Base-by-base conservation (phyloP, 306 rosid genomes). In the Prunus fruticosa region DNA sequence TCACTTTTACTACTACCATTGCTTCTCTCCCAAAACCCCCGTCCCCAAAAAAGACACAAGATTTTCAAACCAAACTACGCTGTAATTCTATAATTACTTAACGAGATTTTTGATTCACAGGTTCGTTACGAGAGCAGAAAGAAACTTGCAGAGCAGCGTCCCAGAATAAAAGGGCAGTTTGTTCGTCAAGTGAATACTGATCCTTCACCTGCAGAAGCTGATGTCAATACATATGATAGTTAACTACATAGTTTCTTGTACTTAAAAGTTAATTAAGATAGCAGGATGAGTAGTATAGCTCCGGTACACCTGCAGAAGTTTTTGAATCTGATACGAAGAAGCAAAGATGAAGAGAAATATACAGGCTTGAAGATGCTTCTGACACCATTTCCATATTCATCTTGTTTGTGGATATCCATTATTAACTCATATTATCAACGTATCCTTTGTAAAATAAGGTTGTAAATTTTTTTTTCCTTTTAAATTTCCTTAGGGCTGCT, bases 61-160 rank as follows among this genome's bases (percentile, higher is more conserved):
- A 18, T 25, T 62, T 72, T 32, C 47, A 34, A 34, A 34, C 8
- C 67, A 16, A 67, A 50, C 12, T 22, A 18, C 76, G 63, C 83
- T 79, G 50, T 81, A 64, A 41, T 56, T 68, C 74, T 73, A 11
- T 46, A 25, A 16, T 15, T 52, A 22, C 7, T 72, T 82, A 82
- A 72, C 64, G 11, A 45, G 27, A 63, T 23, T 47, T 79, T 73
- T 75, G 34, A 41, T 76, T 49, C 27, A 60, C 73, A 96, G 99
- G 99, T 96, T 80, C 97, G 98, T 43, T 96, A 96, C 4, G 99
- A 96, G 89, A 96, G 99, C 91, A 82, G 99, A 79, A 96, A 96
- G 84, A 96, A 96, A 84, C 91, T 96, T 20, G 99, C 99, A 19
- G 99, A 95, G 87, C 98, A 93, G 85, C 97, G 99, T 41, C 99